Conservation (phyloP, 2,329 filamentous ascomycete genomes). For the Aspergillus fructus region DNA sequence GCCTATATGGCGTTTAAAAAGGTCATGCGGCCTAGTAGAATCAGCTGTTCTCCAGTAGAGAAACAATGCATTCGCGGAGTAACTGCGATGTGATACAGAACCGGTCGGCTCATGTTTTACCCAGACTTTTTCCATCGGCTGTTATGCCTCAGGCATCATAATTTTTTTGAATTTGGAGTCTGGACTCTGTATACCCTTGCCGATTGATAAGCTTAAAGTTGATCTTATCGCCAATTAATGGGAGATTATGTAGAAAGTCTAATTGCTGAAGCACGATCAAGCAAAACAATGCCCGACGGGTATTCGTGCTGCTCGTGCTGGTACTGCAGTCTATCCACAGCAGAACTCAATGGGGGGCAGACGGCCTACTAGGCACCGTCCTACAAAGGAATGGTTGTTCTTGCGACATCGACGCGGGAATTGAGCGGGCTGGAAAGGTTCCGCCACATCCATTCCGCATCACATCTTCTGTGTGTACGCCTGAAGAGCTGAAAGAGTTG, state of each 20-base stretch:
- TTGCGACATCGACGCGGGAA: background rate
- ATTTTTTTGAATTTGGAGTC: background rate
- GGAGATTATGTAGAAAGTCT: background rate
- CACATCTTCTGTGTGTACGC: too few species aligned
- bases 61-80: background rate
- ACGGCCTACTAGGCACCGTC: too few species aligned
- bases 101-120: constrained; percentile 19
- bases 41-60: background rate
- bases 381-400: background rate
- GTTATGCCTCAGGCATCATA: background rate
- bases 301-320: background rate
- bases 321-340: background rate
- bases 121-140: constrained; percentile 13
- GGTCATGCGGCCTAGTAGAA: background rate
- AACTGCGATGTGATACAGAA: background rate
- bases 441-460: background rate
- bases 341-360: too few species aligned
- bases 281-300: background rate
- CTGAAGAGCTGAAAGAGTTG: background rate
- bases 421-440: background rate
- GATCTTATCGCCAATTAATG: background rate
- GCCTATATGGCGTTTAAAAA: background rate
- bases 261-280: background rate
- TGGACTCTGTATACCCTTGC: background rate
- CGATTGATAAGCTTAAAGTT: background rate